phyloP scores from a whole-genome alignment of 768 basidiomycete genomes.

The Megacollybia marginata region DNA sequence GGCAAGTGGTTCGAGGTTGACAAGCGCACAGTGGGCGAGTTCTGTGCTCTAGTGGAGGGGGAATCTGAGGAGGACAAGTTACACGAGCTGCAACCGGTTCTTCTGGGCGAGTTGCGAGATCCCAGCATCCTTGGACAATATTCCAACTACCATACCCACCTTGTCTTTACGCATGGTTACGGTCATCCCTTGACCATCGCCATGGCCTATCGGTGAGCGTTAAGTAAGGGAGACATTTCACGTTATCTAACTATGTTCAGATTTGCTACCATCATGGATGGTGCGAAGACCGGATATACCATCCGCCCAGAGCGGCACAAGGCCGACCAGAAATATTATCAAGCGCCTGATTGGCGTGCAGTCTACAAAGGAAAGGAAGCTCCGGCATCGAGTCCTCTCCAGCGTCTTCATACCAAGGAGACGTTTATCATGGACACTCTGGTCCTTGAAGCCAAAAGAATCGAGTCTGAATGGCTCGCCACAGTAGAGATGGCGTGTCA shows the following conservation, averaged over 20 bases:
- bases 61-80: conserved; percentile 18
- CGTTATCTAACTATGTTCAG: conserved; percentile 13
- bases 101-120: conserved; percentile 44
- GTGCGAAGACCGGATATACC: conserved; percentile 49
- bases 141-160: conserved; percentile 47
- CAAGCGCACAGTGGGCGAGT: conserved; percentile 36
- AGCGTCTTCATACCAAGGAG: conserved; percentile 7
- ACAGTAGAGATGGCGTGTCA: conserved; percentile 7
- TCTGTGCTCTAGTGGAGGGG: conserved; percentile 23
- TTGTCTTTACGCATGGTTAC: conserved; percentile 49
- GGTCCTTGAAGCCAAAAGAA: conserved; percentile 2
- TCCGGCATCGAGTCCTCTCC: conserved; percentile 5
- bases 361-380: not conserved
- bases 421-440: conserved; percentile 25
- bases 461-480: conserved; percentile 9
- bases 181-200: conserved; percentile 36
- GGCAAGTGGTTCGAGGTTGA: conserved; percentile 31
- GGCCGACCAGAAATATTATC: conserved; percentile 17
- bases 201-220: conserved; percentile 45
- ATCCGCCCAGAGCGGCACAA: conserved; percentile 26
- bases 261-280: conserved; percentile 50
- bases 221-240: not conserved
- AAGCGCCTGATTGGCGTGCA: conserved; percentile 16
- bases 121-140: conserved; percentile 45
- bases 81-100: conserved; percentile 34